Percentiles rank a stretch among this genome's conserved stretches.
These are phyloP conservation scores for Colletotrichum coccodes DNA, from an alignment of 2,329 filamentous ascomycete species.

Conservation along the genomic window DNA sequence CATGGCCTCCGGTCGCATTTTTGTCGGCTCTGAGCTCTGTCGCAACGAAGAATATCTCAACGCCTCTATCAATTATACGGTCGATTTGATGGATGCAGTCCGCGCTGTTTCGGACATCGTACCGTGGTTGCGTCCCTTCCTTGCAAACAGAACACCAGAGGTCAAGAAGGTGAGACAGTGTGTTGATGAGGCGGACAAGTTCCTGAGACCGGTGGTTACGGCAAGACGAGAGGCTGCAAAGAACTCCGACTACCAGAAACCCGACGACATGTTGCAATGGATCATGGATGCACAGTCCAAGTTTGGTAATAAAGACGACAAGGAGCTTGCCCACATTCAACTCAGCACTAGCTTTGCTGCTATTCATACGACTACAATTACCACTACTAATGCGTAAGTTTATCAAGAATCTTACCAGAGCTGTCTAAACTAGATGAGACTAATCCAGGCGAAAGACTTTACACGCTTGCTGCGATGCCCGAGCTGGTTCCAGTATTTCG, in stretches of 20 bases:
- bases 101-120: no score
- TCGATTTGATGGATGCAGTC: no score
- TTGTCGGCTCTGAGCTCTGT: constrained; percentile 58
- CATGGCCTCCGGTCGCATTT: constrained; percentile 56
- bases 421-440: no score
- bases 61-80: no score
- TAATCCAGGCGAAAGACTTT: no score
- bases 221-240: constrained; percentile 37
- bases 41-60: no score
- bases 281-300: constrained; percentile 50
- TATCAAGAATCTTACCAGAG: no score
- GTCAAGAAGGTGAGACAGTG: constrained; percentile 46
- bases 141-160: constrained; percentile 44
- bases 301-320: constrained; percentile 42
- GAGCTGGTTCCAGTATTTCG: constrained; percentile 61
- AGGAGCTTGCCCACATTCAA: constrained; percentile 52
- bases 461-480: constrained; percentile 60
- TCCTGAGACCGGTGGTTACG: constrained; percentile 48
- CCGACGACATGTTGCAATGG: constrained; percentile 61
- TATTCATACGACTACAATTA: constrained; percentile 61
- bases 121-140: constrained; percentile 47
- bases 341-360: constrained; percentile 57
- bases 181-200: constrained; percentile 42
- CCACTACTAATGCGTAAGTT: constrained; percentile 54
- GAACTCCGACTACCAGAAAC: constrained; percentile 38